Base-by-base conservation (phyloP, 495 filamentous ascomycete species). In the Lophiostoma macrostomum region DNA sequence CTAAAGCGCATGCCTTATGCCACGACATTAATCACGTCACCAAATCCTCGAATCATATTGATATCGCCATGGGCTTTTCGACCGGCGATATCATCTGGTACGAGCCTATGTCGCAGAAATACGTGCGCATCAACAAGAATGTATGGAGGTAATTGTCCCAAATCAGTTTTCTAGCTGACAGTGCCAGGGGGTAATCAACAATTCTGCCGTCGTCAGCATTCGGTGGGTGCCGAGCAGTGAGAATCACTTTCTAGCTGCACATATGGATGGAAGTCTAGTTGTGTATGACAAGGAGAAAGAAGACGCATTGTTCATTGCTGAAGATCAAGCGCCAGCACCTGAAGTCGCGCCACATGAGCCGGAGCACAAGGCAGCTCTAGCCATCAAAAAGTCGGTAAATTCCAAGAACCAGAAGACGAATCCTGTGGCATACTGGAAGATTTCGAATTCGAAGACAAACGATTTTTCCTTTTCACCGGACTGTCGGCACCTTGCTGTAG, bases 251-350 rank as follows among this genome's bases (percentile, higher is more conserved):
- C 75, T 97, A 23, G 90, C 91, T 10, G 85, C 90, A 1, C 91
- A 98, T 70, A 86, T 88, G 73, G 91, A 97, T 65, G 93, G 93
- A 7, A 82, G 87, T n/a, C 68, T 98, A 41, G 80, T 98, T 5
- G 91, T 96, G 2, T 98, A 97, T 61, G 94, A 98, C 69, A 97
- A 97, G 73, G 94, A 97, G 66, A 96, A 96, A 66, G 93, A 98
- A 60, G 93, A 98, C 70, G 87, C 86, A 2, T 64, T 76, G n/a
- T 87, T 88, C 67, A 70, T 77, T 4, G 73, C 81, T 1, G 85
- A 87, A 64, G 50, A 67, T 11, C 50, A 41, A 50, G 28, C 53
- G 1, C 12, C 43, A 5, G 23, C 42, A 20, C 20, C 24, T 4
- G 53, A 57, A 19, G 13, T 20, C 14, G 10, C 38, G n/a, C 49